Evolutionary conservation across 2,329 filamentous ascomycete genomes (phyloP), one percentile per base, ranked within the genome.

Genomic region (Xylariaceae sp.): DNA sequence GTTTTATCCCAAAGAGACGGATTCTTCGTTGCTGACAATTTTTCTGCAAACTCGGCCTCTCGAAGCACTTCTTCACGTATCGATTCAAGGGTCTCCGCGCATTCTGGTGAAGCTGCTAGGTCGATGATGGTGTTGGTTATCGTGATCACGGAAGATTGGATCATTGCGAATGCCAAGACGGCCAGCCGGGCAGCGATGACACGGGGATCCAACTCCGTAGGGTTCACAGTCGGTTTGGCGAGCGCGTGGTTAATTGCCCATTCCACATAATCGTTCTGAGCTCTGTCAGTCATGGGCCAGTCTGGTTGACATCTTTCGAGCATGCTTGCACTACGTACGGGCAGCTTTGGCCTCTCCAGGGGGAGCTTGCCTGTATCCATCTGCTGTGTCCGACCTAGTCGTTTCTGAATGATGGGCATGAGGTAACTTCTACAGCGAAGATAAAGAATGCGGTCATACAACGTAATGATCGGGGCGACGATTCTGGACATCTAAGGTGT

Each of bases 111-210:
- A 6, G 73, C 61, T 3, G 72, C 71, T 2, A 77, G 61, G 64
- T 77, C 74, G 61, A 75, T 73, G 15, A 76, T 45, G 7, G 67
- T 64, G 64, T 76, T 74, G 2, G 72, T 73, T 23, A 76, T 68
- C 35, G 72, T 75, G 53, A 75, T 75, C 51, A 71, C 70, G 11
- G 73, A 74, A 1, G 73, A 75, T 61, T 75, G 73, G 61, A 76
- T 74, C 34, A 73, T 72, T 1, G 73, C 73, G 62, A 75, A 75
- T 58, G 68, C 64, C 15, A 74, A 69, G 9, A 73, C 69, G 0
- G 68, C 62, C 35, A 75, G 70, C 1, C 72, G 71, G 51, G 66
- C 65, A 7, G 72, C 63, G 58, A 74, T 73, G 37, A 76, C 68
- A 17, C 68, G 65, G 2, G 71, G 62, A 3, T 69, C 66, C 15